Percentiles rank a stretch among this genome's conserved stretches.
These are phyloP conservation scores for Scedosporium dehoogii DNA, from an alignment of 2,329 filamentous ascomycete genomes.

Conservation along the genomic window DNA sequence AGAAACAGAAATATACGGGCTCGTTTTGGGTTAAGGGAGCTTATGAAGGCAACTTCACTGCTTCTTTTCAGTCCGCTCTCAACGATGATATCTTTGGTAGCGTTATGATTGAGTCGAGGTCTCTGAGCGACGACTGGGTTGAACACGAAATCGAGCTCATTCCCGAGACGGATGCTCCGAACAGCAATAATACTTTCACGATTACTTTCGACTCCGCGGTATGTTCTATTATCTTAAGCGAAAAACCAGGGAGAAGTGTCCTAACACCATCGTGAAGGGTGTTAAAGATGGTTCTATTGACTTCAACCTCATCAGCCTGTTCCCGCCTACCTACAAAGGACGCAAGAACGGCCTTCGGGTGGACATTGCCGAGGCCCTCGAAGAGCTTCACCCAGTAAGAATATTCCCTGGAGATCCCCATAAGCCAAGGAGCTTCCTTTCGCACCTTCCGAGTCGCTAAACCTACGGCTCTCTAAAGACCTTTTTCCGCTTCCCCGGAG, in stretches of 20 bases:
- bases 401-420: neutral
- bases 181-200: conserved; percentile 44
- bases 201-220: conserved; percentile 38
- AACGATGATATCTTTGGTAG: conserved; percentile 34
- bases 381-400: conserved; percentile 37
- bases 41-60: conserved; percentile 36
- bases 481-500: conserved; percentile 57
- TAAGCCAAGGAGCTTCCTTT: no score
- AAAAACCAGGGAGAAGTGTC: no score
- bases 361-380: conserved; percentile 44
- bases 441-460: neutral
- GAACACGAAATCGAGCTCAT: conserved; percentile 38
- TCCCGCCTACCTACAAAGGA: conserved; percentile 50
- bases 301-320: conserved; percentile 49
- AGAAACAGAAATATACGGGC: conserved; percentile 34
- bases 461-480: conserved; percentile 15
- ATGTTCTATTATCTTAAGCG: conserved; percentile 1
- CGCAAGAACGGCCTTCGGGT: conserved; percentile 46
- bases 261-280: conserved; percentile 15
- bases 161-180: conserved; percentile 36
- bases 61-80: conserved; percentile 33
- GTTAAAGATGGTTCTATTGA: conserved; percentile 33
- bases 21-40: conserved; percentile 44
- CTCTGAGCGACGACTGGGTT: conserved; percentile 33
- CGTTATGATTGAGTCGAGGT: conserved; percentile 34